phyloP scores from a whole-genome alignment of 1,284 basidiomycete species.

The Anthracocystis setariae region DNA sequence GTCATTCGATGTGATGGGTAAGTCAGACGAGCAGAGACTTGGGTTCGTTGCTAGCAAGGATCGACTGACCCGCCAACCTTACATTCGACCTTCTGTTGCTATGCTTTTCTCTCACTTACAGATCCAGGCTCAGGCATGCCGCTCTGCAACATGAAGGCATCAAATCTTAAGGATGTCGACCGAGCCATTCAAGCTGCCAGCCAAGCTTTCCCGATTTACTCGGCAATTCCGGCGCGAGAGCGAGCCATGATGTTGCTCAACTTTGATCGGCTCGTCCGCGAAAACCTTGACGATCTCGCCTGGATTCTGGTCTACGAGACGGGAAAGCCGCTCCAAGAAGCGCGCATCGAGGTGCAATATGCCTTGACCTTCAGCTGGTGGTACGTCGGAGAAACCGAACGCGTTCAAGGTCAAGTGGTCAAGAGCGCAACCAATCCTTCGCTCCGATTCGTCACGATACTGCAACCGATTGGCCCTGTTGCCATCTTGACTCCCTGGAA shows the following conservation, averaged over 20 bases:
- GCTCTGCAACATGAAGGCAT: slow-evolving; percentile 31
- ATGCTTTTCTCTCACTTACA: slow-evolving; percentile 3
- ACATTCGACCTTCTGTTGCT: too few relatives aligned
- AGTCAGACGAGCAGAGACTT: slow-evolving; percentile 9
- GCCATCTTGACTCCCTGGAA: slow-evolving; percentile 69
- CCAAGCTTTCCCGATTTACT: slow-evolving; percentile 55
- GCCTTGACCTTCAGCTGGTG: slow-evolving; percentile 65
- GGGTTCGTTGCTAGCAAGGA: too few relatives aligned
- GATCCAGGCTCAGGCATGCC: slow-evolving; percentile 37
- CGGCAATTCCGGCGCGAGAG: slow-evolving; percentile 54
- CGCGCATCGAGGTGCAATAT: slow-evolving; percentile 61
- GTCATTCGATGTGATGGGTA: slow-evolving; percentile 39
- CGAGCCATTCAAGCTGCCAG: slow-evolving; percentile 60
- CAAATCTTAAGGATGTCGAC: slow-evolving; percentile 59
- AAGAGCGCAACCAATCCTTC: slow-evolving; percentile 77
- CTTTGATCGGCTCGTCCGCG: slow-evolving; percentile 56
- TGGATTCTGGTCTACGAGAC: slow-evolving; percentile 66
- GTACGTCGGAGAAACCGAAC: slow-evolving; percentile 57
- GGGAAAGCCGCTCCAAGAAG: slow-evolving; percentile 63
- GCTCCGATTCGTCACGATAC: slow-evolving; percentile 82
- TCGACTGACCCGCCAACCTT: too few relatives aligned
- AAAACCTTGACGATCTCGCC: slow-evolving; percentile 63
- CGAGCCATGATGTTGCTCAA: slow-evolving; percentile 57
- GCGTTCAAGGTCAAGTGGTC: slow-evolving; percentile 77
- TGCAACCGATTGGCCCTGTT: slow-evolving; percentile 83